phyloP scores from a whole-genome alignment of 352 stramenopile species.

The Thalassiosira gravida region DNA sequence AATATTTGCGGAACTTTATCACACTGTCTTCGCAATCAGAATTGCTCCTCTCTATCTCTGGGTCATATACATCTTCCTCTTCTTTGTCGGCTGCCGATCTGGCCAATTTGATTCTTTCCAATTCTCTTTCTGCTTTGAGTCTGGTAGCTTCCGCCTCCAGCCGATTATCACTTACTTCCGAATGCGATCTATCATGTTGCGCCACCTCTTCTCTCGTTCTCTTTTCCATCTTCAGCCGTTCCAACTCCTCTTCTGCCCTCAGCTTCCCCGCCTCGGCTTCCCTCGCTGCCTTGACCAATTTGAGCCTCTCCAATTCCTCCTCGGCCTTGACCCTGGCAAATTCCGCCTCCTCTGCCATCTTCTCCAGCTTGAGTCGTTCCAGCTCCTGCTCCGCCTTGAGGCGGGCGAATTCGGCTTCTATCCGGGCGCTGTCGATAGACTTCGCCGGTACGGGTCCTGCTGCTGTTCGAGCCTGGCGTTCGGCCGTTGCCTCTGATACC shows the following conservation, averaged over 20 bases:
- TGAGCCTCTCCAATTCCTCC: slow-evolving; percentile 24
- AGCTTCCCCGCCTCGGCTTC: not conserved
- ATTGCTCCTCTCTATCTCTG: not conserved
- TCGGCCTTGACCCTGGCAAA: slow-evolving; percentile 11
- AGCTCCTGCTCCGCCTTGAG: not conserved
- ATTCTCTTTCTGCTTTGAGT: slow-evolving; percentile 16
- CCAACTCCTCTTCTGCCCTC: not conserved
- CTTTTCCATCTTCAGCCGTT: slow-evolving; percentile 15
- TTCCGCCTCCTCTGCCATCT: not conserved
- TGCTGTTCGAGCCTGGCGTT: too few relatives aligned
- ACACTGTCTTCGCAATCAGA: slow-evolving; percentile 15
- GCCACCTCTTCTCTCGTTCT: too few relatives aligned
- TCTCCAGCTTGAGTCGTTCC: not conserved
- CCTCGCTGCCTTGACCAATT: not conserved
- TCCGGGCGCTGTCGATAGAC: too few relatives aligned
- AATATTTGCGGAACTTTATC: slow-evolving; percentile 21
- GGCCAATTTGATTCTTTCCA: slow-evolving; percentile 6
- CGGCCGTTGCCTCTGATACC: too few relatives aligned
- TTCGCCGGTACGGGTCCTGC: too few relatives aligned
- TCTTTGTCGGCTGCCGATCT: not conserved
- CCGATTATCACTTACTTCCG: too few relatives aligned
- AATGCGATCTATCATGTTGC: too few relatives aligned
- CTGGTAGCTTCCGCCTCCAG: slow-evolving; percentile 47
- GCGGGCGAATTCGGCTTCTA: not conserved
- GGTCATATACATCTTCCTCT: slow-evolving; percentile 4